These are phyloP conservation scores for Puccinia horiana DNA, from an alignment of 1,284 basidiomycete species.

Conservation along the genomic window DNA sequence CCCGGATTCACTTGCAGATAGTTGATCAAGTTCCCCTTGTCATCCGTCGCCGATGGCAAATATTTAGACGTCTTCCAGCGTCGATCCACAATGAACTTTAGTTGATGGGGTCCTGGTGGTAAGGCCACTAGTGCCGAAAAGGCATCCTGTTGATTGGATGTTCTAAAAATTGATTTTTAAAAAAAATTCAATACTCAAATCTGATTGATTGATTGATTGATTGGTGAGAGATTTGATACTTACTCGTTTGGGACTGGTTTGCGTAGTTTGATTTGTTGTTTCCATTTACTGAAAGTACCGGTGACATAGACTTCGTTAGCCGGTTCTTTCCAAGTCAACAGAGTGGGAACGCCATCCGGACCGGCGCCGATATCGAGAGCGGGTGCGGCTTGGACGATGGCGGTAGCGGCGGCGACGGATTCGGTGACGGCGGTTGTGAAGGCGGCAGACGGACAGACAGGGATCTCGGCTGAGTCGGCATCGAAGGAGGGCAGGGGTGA, in stretches of 20 bases:
- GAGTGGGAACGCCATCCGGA: conserved; percentile 55
- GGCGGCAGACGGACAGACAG: conserved; percentile 29
- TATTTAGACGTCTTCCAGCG: conserved; percentile 74
- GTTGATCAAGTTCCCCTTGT: conserved; percentile 91
- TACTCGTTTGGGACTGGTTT: conserved; percentile 51
- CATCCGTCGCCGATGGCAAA: conserved; percentile 78
- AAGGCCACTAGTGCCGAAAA: conserved; percentile 64
- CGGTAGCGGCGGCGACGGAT: conserved; percentile 55
- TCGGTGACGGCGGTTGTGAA: conserved; percentile 53
- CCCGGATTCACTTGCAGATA: conserved; percentile 71
- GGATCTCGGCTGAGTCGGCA: not conserved
- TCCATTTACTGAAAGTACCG: conserved; percentile 67
- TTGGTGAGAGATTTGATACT: not conserved
- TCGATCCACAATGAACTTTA: conserved; percentile 95
- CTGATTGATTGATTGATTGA: not conserved
- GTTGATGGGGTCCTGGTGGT: conserved; percentile 87
- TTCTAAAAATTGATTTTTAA: not conserved
- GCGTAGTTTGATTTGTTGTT: conserved; percentile 62
- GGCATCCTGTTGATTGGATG: conserved; percentile 59
- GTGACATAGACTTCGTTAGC: conserved; percentile 63
- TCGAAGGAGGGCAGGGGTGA: conserved; percentile 25
- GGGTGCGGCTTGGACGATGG: conserved; percentile 43
- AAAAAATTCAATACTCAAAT: too few relatives aligned
- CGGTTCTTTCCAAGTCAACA: conserved; percentile 56
- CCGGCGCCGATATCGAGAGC: conserved; percentile 56